Conservation (phyloP, 345 rosid species). For the Dipteronia dyeriana region DNA sequence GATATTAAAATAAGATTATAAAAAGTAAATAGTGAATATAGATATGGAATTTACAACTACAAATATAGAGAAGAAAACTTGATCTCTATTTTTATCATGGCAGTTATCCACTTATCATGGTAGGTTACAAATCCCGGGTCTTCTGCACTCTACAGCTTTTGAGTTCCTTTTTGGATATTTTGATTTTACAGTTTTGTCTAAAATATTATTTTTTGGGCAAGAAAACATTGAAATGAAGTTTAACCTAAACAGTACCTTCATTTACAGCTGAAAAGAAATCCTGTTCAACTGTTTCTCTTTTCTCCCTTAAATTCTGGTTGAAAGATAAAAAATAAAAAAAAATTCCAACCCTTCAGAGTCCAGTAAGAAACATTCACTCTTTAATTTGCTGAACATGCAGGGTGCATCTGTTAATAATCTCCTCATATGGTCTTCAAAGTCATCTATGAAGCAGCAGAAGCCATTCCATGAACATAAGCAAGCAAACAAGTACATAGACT, state of each 20-base stretch:
- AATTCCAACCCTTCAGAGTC: not conserved
- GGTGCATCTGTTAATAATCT: too few relatives aligned
- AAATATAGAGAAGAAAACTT: too few relatives aligned
- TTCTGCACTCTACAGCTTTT: not conserved
- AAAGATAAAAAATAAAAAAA: too few relatives aligned
- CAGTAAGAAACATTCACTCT: too few relatives aligned
- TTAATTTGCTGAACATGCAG: not conserved
- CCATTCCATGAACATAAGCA: not conserved
- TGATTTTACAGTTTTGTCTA: slow-evolving; percentile 1
- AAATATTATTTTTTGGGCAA: not conserved
- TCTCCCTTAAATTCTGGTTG: not conserved
- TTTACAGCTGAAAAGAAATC: not conserved
- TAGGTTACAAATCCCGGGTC: not conserved
- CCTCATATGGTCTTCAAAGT: not conserved
- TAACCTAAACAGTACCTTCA: not conserved
- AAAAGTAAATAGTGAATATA: too few relatives aligned
- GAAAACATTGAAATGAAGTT: not conserved
- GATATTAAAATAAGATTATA: too few relatives aligned
- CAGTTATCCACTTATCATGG: not conserved
- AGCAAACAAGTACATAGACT: slow-evolving; percentile 13
- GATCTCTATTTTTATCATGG: too few relatives aligned
- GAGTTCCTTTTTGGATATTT: not conserved
- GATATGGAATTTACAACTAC: too few relatives aligned
- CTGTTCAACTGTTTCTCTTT: not conserved
- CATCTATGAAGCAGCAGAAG: not conserved